Evolutionary conservation across 2,329 filamentous ascomycete species (phyloP).

Genomic region (Grosmannia serpens): DNA sequence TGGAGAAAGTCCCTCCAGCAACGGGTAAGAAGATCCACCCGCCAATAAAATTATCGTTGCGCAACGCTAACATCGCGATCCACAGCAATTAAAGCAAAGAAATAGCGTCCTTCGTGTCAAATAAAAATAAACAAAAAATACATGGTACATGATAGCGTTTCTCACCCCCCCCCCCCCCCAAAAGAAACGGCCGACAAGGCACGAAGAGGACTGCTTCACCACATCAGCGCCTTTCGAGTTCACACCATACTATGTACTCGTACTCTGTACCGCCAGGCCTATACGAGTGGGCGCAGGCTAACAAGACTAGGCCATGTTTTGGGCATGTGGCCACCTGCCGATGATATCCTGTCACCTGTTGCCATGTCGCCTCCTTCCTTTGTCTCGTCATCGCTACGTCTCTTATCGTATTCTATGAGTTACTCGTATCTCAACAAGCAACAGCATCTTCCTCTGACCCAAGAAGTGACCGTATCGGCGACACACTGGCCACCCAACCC

Average conservation of each 20-base stretch:
- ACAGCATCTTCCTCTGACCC: too few species aligned
- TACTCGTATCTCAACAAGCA: too few species aligned
- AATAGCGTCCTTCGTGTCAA: neutral
- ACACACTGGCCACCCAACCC: neutral
- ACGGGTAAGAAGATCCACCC: constrained; percentile 6
- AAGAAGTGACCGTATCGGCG: neutral
- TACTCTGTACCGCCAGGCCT: neutral
- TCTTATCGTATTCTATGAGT: too few species aligned
- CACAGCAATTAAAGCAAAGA: constrained; percentile 14
- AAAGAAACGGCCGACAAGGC: neutral
- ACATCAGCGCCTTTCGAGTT: neutral
- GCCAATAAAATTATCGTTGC: constrained; percentile 12
- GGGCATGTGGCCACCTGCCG: neutral
- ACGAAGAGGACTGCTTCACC: too few species aligned
- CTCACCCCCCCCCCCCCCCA: too few species aligned
- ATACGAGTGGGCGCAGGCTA: neutral
- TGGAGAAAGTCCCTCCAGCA: constrained; percentile 1
- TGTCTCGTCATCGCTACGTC: neutral
- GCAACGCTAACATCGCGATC: constrained; percentile 12
- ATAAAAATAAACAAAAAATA: neutral
- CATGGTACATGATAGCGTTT: neutral
- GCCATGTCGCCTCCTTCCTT: neutral
- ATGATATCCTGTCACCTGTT: neutral
- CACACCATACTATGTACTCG: neutral
- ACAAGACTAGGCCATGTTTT: neutral